phyloP scores from a whole-genome alignment of 139 green algal genomes.

The Auxenochlorella pyrenoidosa region DNA sequence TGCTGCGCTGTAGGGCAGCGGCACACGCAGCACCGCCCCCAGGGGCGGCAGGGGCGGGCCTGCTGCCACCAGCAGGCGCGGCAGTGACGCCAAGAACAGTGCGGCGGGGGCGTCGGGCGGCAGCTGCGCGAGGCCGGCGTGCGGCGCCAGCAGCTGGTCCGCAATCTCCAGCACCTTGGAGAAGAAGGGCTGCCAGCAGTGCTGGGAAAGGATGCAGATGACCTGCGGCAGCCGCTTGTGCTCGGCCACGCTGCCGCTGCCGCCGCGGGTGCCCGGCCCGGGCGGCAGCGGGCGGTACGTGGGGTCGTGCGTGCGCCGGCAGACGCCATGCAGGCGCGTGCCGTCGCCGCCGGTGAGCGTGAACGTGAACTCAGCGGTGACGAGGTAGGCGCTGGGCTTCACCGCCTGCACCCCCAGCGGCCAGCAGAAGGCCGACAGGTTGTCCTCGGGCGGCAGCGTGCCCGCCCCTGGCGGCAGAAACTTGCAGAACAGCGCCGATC shows the following conservation, averaged over 20 bases:
- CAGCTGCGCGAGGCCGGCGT: slow-evolving; percentile 46
- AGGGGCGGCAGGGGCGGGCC: slow-evolving; percentile 18
- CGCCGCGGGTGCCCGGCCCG: too few relatives aligned
- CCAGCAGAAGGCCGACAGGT: slow-evolving; percentile 62
- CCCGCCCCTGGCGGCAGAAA: slow-evolving; percentile 30
- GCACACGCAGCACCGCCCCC: slow-evolving; percentile 22
- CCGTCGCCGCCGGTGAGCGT: slow-evolving; percentile 69
- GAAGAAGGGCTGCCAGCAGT: slow-evolving; percentile 70
- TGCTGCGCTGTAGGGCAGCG: slow-evolving; percentile 25
- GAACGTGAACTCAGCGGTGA: slow-evolving; percentile 69
- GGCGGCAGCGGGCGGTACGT: background rate
- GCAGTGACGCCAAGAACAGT: slow-evolving; percentile 62
- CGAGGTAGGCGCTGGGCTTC: slow-evolving; percentile 62
- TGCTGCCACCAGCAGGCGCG: slow-evolving; percentile 19
- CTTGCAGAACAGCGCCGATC: slow-evolving; percentile 35
- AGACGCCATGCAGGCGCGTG: slow-evolving; percentile 67
- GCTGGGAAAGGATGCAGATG: slow-evolving; percentile 68
- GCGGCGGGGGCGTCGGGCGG: slow-evolving; percentile 43
- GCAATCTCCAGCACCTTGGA: slow-evolving; percentile 74
- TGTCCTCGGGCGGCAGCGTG: slow-evolving; percentile 32
- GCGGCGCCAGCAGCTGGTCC: slow-evolving; percentile 67
- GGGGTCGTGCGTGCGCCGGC: slow-evolving; percentile 36
- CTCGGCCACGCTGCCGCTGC: background rate
- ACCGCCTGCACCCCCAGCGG: slow-evolving; percentile 64
- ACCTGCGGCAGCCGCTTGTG: slow-evolving; percentile 68